Evolutionary conservation across 495 filamentous ascomycete species (phyloP), one percentile per base, ranked within the genome.

Genomic region (Talaromyces wortmannii): DNA sequence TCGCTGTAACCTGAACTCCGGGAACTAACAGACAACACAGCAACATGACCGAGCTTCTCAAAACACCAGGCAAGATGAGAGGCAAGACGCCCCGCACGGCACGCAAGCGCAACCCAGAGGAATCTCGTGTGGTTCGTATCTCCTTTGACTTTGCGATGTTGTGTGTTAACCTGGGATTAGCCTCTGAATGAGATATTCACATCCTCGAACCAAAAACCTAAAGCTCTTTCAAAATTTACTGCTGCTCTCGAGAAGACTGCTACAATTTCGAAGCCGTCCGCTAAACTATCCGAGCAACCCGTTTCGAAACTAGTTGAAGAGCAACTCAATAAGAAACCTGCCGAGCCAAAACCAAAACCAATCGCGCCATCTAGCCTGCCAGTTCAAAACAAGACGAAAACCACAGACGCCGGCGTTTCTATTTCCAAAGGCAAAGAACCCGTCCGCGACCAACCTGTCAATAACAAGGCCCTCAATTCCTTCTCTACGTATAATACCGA

Each of bases 11-110:
- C 48, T 31, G 48, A 3, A 7, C 11, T 15, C 8, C 13, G 3
- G 53, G 12, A 48, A 57, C 77, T 83, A 62, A 83, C 63, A 52
- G 3, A 23, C 47, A 48, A 44, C 48, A 55, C 61, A 92, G 89
- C 48, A 92, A 91, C 67, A 85, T 97, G 52, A 79, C 89, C 31
- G 95, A 97, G 58, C 81, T 92, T 2, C 96, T 97, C 73, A 98
- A 98, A 63, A 97, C 94, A 5, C 94, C 94, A 2, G 92, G 91
- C 18, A 97, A 95, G 60, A 72, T 96, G 72, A 83, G 91, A 58
- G 94, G 92, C 55, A 97, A 95, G 74, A 97, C 94, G 6, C 92
- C 94, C 40, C 81, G 90, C 47, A 96, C 91, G 2, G 76, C 76
- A 12, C 80, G 89, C 46, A 95, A 94, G 68, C 77, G 73, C 29